Evolutionary conservation across 2,329 filamentous ascomycete genomes (phyloP).

Genomic region (Verticillium albo-atrum): DNA sequence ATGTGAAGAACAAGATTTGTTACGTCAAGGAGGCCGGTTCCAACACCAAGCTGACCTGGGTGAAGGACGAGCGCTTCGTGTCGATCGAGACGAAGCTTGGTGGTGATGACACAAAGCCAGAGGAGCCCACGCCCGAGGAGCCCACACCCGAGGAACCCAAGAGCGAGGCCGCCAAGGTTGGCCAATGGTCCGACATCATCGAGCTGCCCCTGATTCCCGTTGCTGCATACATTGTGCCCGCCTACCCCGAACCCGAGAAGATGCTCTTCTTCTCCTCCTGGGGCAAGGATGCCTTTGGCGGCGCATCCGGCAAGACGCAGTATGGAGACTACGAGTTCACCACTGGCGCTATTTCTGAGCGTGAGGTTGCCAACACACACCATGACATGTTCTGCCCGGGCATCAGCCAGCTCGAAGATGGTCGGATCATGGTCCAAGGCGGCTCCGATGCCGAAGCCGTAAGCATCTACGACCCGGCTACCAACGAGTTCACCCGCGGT

Average conservation of each 20-base stretch:
- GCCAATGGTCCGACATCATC: constrained; percentile 19
- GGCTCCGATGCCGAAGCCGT: constrained; percentile 44
- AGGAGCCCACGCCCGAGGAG: not conserved
- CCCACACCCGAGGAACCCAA: not conserved
- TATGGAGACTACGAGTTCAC: constrained; percentile 17
- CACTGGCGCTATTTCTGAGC: constrained; percentile 21
- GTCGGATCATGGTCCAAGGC: constrained; percentile 48
- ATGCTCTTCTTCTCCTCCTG: constrained; percentile 19
- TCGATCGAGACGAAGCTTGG: constrained; percentile 16
- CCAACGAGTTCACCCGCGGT: constrained; percentile 31
- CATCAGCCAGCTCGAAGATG: constrained; percentile 42
- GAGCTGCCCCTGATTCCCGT: constrained; percentile 20
- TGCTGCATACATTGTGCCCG: constrained; percentile 20
- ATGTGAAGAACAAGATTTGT: constrained; percentile 14
- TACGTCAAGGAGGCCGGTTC: constrained; percentile 11
- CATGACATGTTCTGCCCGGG: constrained; percentile 57
- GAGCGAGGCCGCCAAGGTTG: constrained; percentile 8
- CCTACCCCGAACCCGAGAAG: constrained; percentile 15
- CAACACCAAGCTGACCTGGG: constrained; percentile 8
- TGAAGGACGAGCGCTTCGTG: constrained; percentile 12
- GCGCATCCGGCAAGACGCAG: constrained; percentile 13
- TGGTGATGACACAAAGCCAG: not conserved
- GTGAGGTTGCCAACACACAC: constrained; percentile 32
- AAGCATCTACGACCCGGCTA: constrained; percentile 39
- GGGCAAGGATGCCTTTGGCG: constrained; percentile 17